Conservation (phyloP, 2,329 filamentous ascomycete genomes). For the Alternaria viburni region DNA sequence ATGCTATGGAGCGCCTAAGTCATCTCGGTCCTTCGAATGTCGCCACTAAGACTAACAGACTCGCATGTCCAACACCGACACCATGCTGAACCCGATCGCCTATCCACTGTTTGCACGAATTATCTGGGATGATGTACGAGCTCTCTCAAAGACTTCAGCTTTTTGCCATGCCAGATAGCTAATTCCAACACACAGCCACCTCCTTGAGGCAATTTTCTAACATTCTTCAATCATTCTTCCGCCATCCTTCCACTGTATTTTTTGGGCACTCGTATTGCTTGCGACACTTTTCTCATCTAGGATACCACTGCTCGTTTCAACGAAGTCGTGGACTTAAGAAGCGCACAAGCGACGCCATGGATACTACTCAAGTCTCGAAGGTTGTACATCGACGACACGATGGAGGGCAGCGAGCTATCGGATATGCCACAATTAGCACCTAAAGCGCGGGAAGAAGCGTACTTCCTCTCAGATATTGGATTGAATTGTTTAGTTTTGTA, state of each 20-base stretch:
- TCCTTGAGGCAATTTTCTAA: no score
- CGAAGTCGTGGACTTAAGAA: not conserved
- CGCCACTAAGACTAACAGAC: conserved; percentile 66
- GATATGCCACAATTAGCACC: no score
- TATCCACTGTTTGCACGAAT: no score
- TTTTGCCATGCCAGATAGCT: no score
- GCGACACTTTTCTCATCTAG: not conserved
- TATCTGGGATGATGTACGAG: no score
- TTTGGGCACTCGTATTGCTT: not conserved
- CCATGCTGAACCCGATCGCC: no score
- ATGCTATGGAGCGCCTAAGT: conserved; percentile 61
- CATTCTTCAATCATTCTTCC: not conserved
- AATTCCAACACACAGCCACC: no score
- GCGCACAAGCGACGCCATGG: not conserved
- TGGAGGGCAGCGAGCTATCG: not conserved
- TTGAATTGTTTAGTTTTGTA: not conserved
- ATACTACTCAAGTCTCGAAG: not conserved
- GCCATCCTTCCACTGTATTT: not conserved
- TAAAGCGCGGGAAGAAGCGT: no score
- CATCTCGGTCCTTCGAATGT: conserved; percentile 71
- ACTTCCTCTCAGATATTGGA: no score
- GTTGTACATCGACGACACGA: not conserved
- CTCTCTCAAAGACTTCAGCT: no score
- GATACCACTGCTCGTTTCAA: not conserved
- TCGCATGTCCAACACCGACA: conserved; percentile 51